Evolutionary conservation across 805 yeast genomes (phyloP).

Genomic region (Hanseniaspora occidentalis): DNA sequence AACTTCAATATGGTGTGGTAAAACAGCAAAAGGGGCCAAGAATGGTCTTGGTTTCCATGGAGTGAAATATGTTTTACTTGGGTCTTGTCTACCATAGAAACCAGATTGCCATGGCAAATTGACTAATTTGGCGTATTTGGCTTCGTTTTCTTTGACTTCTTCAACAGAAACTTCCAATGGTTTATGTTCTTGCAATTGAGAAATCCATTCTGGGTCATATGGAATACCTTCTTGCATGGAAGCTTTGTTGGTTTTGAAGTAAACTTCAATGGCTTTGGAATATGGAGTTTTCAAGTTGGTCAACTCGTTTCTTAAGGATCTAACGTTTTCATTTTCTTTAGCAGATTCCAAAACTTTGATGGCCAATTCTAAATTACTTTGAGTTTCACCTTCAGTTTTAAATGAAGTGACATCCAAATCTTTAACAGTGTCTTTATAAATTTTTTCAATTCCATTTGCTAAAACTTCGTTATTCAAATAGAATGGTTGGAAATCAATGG

Average conservation of each 20-base stretch:
- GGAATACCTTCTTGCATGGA: conserved; percentile 18
- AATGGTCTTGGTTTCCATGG: conserved; percentile 96
- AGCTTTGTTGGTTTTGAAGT: conserved; percentile 11
- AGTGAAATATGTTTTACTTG: conserved; percentile 75
- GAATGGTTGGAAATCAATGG: conserved; percentile 24
- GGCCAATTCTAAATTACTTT: conserved; percentile 6
- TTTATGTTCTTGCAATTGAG: conserved; percentile 30
- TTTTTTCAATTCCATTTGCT: conserved; percentile 12
- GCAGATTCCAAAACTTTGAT: conserved; percentile 9
- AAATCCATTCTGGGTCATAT: conserved; percentile 40
- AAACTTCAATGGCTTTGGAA: conserved; percentile 21
- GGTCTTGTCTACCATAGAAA: conserved; percentile 68
- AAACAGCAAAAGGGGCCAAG: conserved; percentile 80
- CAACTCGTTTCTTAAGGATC: conserved; percentile 16
- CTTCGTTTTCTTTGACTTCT: conserved; percentile 38
- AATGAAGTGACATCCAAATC: conserved; percentile 9
- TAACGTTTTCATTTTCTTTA: conserved; percentile 15
- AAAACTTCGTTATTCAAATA: conserved; percentile 24
- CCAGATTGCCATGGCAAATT: conserved; percentile 72
- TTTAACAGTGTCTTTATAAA: conserved; percentile 16
- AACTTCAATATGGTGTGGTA: conserved; percentile 85
- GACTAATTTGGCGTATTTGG: conserved; percentile 32
- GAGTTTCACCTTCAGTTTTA: conserved; percentile 13
- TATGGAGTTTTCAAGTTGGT: conserved; percentile 18
- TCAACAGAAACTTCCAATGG: conserved; percentile 10